A percentile compares a stretch with the other conserved stretches of the same genome.
phyloP scores from a whole-genome alignment of 1,139 yeast genomes.

The Fermentozyma sake region DNA sequence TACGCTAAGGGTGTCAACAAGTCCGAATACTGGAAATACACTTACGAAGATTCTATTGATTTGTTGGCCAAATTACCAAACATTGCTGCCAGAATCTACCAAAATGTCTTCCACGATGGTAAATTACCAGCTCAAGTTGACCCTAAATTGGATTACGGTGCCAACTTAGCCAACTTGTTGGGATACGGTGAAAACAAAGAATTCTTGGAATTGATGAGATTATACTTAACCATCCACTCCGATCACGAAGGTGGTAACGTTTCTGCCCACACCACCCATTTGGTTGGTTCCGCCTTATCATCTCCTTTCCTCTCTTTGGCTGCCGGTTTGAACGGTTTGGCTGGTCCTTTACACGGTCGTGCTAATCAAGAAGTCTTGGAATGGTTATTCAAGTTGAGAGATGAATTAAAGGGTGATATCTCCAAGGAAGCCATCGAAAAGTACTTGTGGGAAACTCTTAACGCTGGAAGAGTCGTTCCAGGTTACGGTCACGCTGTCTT shows the following conservation, averaged over 20 bases:
- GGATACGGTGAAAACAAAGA: constrained; percentile 79
- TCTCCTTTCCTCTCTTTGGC: constrained; percentile 91
- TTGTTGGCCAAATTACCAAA: constrained; percentile 89
- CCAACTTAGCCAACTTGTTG: constrained; percentile 78
- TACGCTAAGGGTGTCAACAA: constrained; percentile 87
- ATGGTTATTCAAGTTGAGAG: constrained; percentile 82
- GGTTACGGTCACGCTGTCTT: constrained; percentile 97
- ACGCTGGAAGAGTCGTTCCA: constrained; percentile 93
- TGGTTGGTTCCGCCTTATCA: constrained; percentile 93
- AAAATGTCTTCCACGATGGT: constrained; percentile 85
- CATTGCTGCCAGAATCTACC: constrained; percentile 91
- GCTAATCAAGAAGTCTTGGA: constrained; percentile 98
- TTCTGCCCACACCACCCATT: constrained; percentile 94
- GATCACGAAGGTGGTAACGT: constrained; percentile 99
- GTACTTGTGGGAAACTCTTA: constrained; percentile 88
- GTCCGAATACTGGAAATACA: constrained; percentile 87
- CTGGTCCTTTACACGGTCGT: constrained; percentile 97
- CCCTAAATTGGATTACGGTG: constrained; percentile 81
- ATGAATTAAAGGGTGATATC: constrained; percentile 67
- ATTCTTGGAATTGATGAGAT: constrained; percentile 86
- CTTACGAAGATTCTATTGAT: constrained; percentile 85
- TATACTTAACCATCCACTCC: constrained; percentile 91
- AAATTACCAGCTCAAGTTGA: constrained; percentile 64
- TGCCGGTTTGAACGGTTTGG: constrained; percentile 95
- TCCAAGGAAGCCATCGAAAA: constrained; percentile 74